Percentiles rank a stretch among this genome's conserved stretches.
phyloP scores from a whole-genome alignment of 1,139 yeast genomes.

The Sugiyamaella grinbergsii region DNA sequence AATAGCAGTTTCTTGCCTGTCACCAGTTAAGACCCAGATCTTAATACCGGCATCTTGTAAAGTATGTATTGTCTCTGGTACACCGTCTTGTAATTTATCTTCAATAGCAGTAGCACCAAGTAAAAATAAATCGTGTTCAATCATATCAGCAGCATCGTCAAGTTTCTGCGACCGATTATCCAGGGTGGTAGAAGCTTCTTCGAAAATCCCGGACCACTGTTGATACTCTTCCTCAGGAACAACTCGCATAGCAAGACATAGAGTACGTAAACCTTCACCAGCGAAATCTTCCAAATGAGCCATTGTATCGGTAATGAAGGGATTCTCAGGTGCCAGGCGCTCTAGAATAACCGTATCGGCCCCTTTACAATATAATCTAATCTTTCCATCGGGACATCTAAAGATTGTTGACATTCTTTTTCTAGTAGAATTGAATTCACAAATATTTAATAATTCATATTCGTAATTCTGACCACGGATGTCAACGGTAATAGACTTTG shows the following conservation, averaged over 20 bases:
- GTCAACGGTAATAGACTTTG: slow-evolving; percentile 74
- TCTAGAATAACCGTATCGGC: slow-evolving; percentile 96
- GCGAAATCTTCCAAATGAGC: slow-evolving; percentile 96
- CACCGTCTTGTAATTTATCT: slow-evolving; percentile 96
- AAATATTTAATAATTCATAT: slow-evolving; percentile 81
- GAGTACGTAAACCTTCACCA: slow-evolving; percentile 89
- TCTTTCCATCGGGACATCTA: slow-evolving; percentile 91
- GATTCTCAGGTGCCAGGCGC: slow-evolving; percentile 72
- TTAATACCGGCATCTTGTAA: slow-evolving; percentile 95
- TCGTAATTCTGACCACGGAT: slow-evolving; percentile 52
- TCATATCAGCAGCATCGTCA: slow-evolving; percentile 81
- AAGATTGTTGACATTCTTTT: slow-evolving; percentile 97
- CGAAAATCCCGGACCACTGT: slow-evolving; percentile 60
- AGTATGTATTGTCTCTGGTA: slow-evolving; percentile 94
- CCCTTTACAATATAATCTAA: slow-evolving; percentile 90
- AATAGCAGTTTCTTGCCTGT: slow-evolving; percentile 98
- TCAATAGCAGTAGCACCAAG: slow-evolving; percentile 98
- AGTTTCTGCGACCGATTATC: slow-evolving; percentile 72
- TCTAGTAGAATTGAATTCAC: slow-evolving; percentile 96
- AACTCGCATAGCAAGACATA: slow-evolving; percentile 87
- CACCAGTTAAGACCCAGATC: slow-evolving; percentile 98
- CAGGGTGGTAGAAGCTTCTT: slow-evolving; percentile 81
- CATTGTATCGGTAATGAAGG: slow-evolving; percentile 77
- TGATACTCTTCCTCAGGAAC: slow-evolving; percentile 77
- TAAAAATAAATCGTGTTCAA: slow-evolving; percentile 76